Percentiles rank a stretch among this genome's conserved stretches.
Conservation (phyloP, 768 basidiomycete species). For the Pulveroboletus frians region DNA sequence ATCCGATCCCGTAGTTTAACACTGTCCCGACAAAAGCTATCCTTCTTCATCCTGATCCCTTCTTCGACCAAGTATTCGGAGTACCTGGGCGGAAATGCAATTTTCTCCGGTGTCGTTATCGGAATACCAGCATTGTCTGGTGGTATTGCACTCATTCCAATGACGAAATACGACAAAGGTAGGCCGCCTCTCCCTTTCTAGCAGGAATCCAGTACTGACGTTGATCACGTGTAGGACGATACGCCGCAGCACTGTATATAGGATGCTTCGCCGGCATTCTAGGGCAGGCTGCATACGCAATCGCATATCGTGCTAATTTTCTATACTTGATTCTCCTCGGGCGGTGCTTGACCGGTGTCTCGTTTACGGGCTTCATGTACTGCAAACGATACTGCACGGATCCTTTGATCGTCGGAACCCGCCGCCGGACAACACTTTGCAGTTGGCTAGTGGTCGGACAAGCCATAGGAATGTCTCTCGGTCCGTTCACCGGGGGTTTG, state of each 20-base stretch:
- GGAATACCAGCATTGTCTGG: conserved; percentile 64
- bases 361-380: conserved; percentile 64
- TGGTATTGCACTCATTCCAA: conserved; percentile 51
- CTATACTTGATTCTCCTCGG: conserved; percentile 69
- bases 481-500: conserved; percentile 61
- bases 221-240: conserved; percentile 40
- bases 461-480: conserved; percentile 54
- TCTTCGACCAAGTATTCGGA: conserved; percentile 60
- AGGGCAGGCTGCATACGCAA: conserved; percentile 56
- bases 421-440: conserved; percentile 56
- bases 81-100: conserved; percentile 59
- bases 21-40: conserved; percentile 36
- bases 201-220: not conserved
- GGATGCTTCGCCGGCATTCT: conserved; percentile 48
- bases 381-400: conserved; percentile 65
- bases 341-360: conserved; percentile 58
- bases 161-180: conserved; percentile 56
- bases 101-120: conserved; percentile 61
- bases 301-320: conserved; percentile 54
- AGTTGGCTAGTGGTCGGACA: conserved; percentile 62
- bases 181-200: not conserved
- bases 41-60: conserved; percentile 67
- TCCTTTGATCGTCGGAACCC: conserved; percentile 58
- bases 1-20: not conserved
- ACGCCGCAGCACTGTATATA: conserved; percentile 49